Percentiles rank a stretch among this genome's conserved stretches.
Conservation (phyloP, 805 yeast species). For the Barnettozyma populi region DNA sequence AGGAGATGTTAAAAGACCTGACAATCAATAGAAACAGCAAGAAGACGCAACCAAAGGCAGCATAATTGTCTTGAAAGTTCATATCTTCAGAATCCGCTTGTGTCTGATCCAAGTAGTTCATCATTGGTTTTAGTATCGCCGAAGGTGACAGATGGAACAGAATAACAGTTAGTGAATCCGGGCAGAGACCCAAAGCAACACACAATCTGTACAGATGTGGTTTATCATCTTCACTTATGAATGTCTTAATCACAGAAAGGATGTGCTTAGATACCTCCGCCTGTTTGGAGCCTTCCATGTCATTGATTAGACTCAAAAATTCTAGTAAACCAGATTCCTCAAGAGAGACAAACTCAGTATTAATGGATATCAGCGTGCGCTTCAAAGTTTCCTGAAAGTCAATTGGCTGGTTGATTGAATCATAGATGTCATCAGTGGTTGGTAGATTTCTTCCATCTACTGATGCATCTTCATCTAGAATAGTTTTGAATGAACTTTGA, state of each 20-base stretch:
- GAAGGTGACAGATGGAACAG: constrained; percentile 41
- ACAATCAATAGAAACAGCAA: constrained; percentile 39
- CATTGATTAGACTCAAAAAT: constrained; percentile 42
- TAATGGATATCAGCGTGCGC: constrained; percentile 30
- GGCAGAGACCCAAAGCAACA: constrained; percentile 42
- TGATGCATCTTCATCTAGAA: constrained; percentile 35
- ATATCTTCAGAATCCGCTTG: constrained; percentile 38
- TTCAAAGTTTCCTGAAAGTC: constrained; percentile 27
- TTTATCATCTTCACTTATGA: constrained; percentile 37
- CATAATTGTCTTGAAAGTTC: constrained; percentile 59
- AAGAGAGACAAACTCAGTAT: constrained; percentile 43
- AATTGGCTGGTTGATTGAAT: constrained; percentile 29
- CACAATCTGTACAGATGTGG: constrained; percentile 45
- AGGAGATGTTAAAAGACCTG: constrained; percentile 32
- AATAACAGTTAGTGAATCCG: constrained; percentile 36
- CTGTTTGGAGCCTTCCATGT: constrained; percentile 42
- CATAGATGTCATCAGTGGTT: constrained; percentile 29
- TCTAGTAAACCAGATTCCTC: constrained; percentile 50
- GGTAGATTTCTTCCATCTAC: constrained; percentile 30
- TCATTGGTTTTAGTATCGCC: constrained; percentile 36
- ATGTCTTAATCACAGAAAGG: constrained; percentile 27
- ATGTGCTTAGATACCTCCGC: constrained; percentile 37
- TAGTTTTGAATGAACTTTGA: constrained; percentile 26
- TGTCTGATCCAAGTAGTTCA: constrained; percentile 47
- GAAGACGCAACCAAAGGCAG: constrained; percentile 61